Evolutionary conservation across 352 stramenopile species (phyloP).

Genomic region (Phytophthora cactorum): DNA sequence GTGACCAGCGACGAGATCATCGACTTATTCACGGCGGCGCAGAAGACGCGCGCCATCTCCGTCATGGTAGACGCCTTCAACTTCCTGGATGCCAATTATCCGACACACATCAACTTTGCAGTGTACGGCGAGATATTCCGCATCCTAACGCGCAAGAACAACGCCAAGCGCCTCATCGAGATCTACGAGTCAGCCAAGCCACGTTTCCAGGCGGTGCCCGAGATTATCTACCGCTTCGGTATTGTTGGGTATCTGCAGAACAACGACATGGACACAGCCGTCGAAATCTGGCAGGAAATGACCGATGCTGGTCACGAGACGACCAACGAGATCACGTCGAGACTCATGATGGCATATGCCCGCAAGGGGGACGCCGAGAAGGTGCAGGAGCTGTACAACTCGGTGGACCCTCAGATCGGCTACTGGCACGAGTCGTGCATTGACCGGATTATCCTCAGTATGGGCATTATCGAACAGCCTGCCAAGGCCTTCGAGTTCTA

Average conservation of each 20-base stretch:
- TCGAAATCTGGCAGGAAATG: conserved; percentile 63
- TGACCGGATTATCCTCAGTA: conserved; percentile 71
- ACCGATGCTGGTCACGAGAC: conserved; percentile 53
- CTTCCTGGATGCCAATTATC: conserved; percentile 53
- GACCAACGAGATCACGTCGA: conserved; percentile 75
- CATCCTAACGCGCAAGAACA: conserved; percentile 45
- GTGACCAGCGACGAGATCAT: conserved; percentile 54
- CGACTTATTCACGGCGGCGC: conserved; percentile 58
- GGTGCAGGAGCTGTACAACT: conserved; percentile 59
- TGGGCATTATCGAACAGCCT: conserved; percentile 69
- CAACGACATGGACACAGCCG: conserved; percentile 51
- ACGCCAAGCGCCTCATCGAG: conserved; percentile 45
- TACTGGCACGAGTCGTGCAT: conserved; percentile 74
- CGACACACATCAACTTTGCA: conserved; percentile 58
- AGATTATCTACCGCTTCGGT: conserved; percentile 78
- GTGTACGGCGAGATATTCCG: conserved; percentile 73
- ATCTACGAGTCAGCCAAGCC: conserved; percentile 57
- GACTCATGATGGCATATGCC: conserved; percentile 64
- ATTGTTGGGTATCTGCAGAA: conserved; percentile 64
- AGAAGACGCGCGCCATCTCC: conserved; percentile 51
- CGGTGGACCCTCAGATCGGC: conserved; percentile 65
- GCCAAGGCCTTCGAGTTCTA: conserved; percentile 80
- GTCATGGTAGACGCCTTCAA: conserved; percentile 62
- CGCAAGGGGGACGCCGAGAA: conserved; percentile 48
- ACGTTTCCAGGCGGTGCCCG: conserved; percentile 53